Evolutionary conservation across 2,329 filamentous ascomycete species (phyloP).

Genomic region (Rhinocladiella mackenziei): DNA sequence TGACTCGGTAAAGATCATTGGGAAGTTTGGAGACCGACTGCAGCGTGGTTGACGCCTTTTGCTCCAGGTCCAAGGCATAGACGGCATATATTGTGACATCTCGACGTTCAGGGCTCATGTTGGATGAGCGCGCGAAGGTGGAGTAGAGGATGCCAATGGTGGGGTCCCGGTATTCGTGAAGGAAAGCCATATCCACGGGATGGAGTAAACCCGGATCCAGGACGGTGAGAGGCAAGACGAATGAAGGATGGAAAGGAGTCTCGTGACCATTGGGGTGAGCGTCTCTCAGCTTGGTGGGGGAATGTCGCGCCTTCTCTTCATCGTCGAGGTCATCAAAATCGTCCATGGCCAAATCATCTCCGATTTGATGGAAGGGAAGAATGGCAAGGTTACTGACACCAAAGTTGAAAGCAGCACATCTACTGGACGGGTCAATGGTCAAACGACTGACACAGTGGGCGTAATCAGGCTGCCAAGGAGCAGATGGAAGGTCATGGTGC

Average conservation of each 20-base stretch:
- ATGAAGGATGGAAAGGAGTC: constrained; percentile 82
- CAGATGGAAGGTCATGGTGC: constrained; percentile 78
- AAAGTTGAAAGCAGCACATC: constrained; percentile 93
- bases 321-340: constrained; percentile 76
- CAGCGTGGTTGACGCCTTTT: constrained; percentile 87
- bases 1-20: constrained; percentile 76
- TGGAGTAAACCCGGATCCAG: constrained; percentile 84
- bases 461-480: constrained; percentile 74
- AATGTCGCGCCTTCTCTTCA: constrained; percentile 53
- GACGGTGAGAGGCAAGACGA: constrained; percentile 84
- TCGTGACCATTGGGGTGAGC: constrained; percentile 36
- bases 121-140: constrained; percentile 65
- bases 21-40: constrained; percentile 81
- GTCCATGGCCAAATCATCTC: constrained; percentile 85
- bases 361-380: constrained; percentile 79
- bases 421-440: constrained; percentile 81
- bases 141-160: constrained; percentile 94
- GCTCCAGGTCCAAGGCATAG: constrained; percentile 89
- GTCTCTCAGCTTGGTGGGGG: constrained; percentile 37
- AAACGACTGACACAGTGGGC: constrained; percentile 75
- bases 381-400: constrained; percentile 85
- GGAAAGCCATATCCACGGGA: constrained; percentile 84
- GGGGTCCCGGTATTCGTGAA: constrained; percentile 95
- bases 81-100: constrained; percentile 89
- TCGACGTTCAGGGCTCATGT: constrained; percentile 69